Evolutionary conservation across 768 basidiomycete genomes (phyloP).

Genomic region (Hirschioporus abietinus): DNA sequence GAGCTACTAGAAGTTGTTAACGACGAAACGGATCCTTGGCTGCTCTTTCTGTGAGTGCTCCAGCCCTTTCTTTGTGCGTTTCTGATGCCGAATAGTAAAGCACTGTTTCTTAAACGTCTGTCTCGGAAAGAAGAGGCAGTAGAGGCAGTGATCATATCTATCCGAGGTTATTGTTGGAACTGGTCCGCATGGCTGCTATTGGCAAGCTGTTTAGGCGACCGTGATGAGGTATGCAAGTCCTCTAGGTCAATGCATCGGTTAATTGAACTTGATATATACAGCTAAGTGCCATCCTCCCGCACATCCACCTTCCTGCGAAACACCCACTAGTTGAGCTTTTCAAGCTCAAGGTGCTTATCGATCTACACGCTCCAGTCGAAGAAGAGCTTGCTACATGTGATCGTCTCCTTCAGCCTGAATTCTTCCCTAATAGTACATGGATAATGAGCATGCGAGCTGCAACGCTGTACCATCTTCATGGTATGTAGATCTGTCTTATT

Average conservation of each 20-base stretch:
- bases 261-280: constrained; percentile 15
- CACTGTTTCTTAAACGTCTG: constrained; percentile 74
- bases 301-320: constrained; percentile 43
- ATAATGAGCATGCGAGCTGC: constrained; percentile 82
- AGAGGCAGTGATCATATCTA: constrained; percentile 70
- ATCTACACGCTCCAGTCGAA: constrained; percentile 85
- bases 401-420: constrained; percentile 59
- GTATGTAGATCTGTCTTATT: constrained; percentile 38
- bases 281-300: constrained; percentile 39
- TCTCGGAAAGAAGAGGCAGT: constrained; percentile 82
- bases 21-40: constrained; percentile 67
- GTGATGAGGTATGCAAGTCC: constrained; percentile 64
- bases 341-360: constrained; percentile 84
- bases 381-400: constrained; percentile 79
- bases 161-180: constrained; percentile 82
- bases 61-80: constrained; percentile 10
- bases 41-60: constrained; percentile 69
- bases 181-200: constrained; percentile 91
- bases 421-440: constrained; percentile 82
- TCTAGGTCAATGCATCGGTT: neutral
- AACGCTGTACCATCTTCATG: constrained; percentile 86
- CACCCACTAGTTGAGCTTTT: constrained; percentile 65
- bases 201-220: constrained; percentile 72
- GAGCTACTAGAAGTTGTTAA: constrained; percentile 57
- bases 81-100: constrained; percentile 50